Base-by-base conservation (phyloP, 148 eudicot genomes). In the Salicornia ramosissima region DNA sequence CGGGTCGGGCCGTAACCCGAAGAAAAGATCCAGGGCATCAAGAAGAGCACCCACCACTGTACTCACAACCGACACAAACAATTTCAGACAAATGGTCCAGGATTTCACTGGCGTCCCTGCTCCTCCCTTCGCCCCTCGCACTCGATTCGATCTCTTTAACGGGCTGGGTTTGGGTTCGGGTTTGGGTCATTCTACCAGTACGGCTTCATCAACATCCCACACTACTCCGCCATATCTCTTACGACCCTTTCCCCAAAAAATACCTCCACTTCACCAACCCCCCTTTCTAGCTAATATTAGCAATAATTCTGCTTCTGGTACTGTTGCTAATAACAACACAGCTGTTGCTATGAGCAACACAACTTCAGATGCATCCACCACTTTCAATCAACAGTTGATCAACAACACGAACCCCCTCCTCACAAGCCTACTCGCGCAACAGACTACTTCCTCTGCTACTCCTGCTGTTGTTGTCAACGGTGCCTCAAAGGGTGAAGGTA, bases 41-140 rank as follows among this genome's bases (percentile, higher is more conserved):
- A 60, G 93, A 73, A 80, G 87, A n/a, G 86, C 93, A 0, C 96
- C 96, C 0, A 90, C 96, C 10, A 90, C 96, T 6, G 96, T 90
- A 12, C 65, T 90, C 18, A 87, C 96, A 3, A 90, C 96, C 12
- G 92, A 90, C 75, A 88, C 96, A 9, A 69, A 70, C 6, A 90
- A 90, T 63, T 90, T 90, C 77, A 73, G 96, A 63, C 90, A 91
- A 76, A 88, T 90, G 96, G 96, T 90, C 11, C 96, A 90, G 74
- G 96, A 90, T 65, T 90, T 90, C 51, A 90, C 96, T 0, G 96
- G 96, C 8, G 83, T 90, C 36, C 93, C 96, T 2, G 79, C 87
- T 0, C 86, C 86, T 0, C 96, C 96, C 26, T 89, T 90, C 46
- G 61, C 80, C 0, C 71, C 62, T 40, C 66, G 88, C 13, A 65